Evolutionary conservation across 306 rosid species (phyloP), one percentile per base, ranked within the genome.

Genomic region (Spatholobus suberectus): DNA sequence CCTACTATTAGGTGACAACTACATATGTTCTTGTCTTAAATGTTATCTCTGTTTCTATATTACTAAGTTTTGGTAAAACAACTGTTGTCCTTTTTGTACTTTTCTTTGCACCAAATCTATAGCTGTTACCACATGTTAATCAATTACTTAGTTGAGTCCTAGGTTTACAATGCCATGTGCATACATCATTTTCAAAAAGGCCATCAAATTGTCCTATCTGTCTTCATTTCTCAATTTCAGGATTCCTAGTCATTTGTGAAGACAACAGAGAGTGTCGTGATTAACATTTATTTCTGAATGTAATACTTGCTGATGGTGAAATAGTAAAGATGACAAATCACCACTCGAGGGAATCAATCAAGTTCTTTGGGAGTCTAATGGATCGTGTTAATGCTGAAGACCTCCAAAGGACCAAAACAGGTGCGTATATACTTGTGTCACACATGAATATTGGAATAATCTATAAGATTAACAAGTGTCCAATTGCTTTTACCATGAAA

Each of bases 371-470:
- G 26, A 83, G 47, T 83, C 78, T 51, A 57, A 70, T 82, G 9
- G 86, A 86, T 79, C 71, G 81, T 8, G 79, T 86, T 70, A 89
- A 77, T 58, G 75, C 68, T 34, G 89, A 90, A 81, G 86, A 83
- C 47, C 83, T 93, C 71, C 82, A 76, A 73, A 90, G 80, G 61
- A 86, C 90, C 27, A 93, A 85, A 86, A 72, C 85, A 84, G 94
- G 97, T 91, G 75, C 61, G 20, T 40, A 21, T 61, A 61, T 51
- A 10, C 20, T 9, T 51, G 15, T 46, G 24, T 52, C 37, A 44
- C 24, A 43, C 59, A 37, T 83, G 23, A 77, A 77, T 71, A 27
- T 27, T 77, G 40, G 69, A 76, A 35, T 59, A 57, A 1, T 24
- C 65, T 41, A 27, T 32, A 73, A 41, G 41, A 68, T 67, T 54